Base-by-base conservation (phyloP, 768 basidiomycete species). In the Asterophora lycoperdoides region DNA sequence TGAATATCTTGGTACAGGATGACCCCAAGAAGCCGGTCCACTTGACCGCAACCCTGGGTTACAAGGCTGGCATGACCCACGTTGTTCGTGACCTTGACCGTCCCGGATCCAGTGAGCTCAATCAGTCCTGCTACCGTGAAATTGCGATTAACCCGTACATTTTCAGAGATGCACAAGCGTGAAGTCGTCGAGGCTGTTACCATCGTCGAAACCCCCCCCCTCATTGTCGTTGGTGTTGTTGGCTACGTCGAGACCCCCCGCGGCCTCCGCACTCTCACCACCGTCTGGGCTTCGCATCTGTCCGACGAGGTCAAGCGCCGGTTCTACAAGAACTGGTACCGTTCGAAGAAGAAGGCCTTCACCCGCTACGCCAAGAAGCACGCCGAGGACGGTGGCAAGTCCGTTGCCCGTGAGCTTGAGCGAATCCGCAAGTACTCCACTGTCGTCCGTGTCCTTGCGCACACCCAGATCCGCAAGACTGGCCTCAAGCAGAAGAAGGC, bases 301-400 rank as follows among this genome's bases (percentile, higher is more conserved):
- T 94, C 92, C 33, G 96, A 97, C 69, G 94, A 97, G 69, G 68
- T 98, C 69, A 99, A 95, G 76, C 91, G 96, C 65, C 84, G 96
- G 61, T 97, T 99, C 86, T 97, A 98, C 88, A 94, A 93, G 81
- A 96, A 95, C 83, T 97, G 95, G 94, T 98, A 98, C 80, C 86
- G 91, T 60, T 95, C 93, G 42, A 99, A 99, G 89, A 98, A 98
- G 84, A 99, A 99, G 86, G 96, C 96, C 34, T 99, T 98, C 84
- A 99, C 96, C 64, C 92, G 93, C 68, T 99, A 99, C 73, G 94
- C 96, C 69, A 96, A 96, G 85, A 98, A 95, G 78, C 88, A 95
- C 69, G 89, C 94, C 50, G 95, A 97, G 69, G 89, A 93, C 64
- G 81, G 81, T 58, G 93, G 92, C 67, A 92, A 93, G 73, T 89